Base-by-base conservation (phyloP, 1,284 basidiomycete genomes). In the Ganoderma lingzhi region DNA sequence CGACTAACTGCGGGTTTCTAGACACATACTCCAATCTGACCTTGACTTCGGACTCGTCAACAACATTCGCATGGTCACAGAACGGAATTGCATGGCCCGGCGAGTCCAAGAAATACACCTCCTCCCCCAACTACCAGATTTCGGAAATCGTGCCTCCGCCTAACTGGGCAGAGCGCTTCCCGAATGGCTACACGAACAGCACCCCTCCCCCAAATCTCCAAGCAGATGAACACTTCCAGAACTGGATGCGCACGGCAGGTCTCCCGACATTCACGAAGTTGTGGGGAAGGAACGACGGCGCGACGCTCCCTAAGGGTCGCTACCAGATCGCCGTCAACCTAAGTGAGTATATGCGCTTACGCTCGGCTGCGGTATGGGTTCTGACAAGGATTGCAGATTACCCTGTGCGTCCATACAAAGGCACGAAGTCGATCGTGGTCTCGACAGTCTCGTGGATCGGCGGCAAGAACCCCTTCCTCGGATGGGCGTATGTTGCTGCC, bases 231-330 rank as follows among this genome's bases (percentile, higher is more conserved):
- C 97, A 96, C 78, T 99, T 99, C 85, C 96, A 98, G 82, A 97
- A 99, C 76, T 99, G 98, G 98, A 99, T 99, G 98, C 90, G 97
- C 70, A 97, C 96, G 1, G 96, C 98, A 0, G 97, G 97, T 30
- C 83, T 99, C 66, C 97, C 98, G 0, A 98, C 97, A 0, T 99
- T 99, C 83, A 91, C 96, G 56, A 99, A 99, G 82, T 84, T 99
- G 28, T 99, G 94, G 80, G 96, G 92, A 37, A 87, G 98, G 70
- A 99, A 99, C 80, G 97, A 99, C 78, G 80, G 88, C 39, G 85
- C 91, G 41, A 84, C 84, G 51, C 91, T 99, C 86, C 75, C 78
- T 12, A 85, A 89, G 61, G 98, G 96, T 6, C 86, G 83, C 48
- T 99, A 99, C 80, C 82, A 88, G 73, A 87, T 99, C 64, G 83